Conservation (phyloP, 139 green algal genomes). For the Chlorella ohadii region DNA sequence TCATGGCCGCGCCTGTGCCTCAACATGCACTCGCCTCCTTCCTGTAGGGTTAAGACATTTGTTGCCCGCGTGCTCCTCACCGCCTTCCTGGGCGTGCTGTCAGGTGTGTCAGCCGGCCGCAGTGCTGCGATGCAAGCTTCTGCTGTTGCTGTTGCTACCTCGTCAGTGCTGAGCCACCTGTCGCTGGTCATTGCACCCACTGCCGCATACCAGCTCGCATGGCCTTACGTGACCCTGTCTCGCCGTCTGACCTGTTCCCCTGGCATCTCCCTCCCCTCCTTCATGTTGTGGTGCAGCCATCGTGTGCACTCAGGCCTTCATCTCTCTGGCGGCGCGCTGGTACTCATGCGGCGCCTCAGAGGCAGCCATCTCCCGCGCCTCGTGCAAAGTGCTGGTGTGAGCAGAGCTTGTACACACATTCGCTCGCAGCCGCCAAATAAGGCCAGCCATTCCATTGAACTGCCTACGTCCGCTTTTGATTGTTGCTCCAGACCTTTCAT, state of each 20-base stretch:
- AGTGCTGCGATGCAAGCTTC: neutral
- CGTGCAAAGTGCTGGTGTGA: too few relatives aligned
- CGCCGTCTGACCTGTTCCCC: neutral
- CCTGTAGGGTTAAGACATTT: neutral
- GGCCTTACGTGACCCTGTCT: too few relatives aligned
- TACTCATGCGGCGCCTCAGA: conserved; percentile 15
- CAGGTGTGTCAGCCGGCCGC: neutral
- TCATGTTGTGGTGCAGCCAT: neutral
- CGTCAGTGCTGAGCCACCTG: too few relatives aligned
- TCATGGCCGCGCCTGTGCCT: neutral
- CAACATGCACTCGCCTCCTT: too few relatives aligned
- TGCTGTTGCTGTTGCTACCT: neutral
- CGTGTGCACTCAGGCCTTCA: conserved; percentile 26
- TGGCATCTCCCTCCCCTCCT: neutral
- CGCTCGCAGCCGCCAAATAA: too few relatives aligned
- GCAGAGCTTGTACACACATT: too few relatives aligned
- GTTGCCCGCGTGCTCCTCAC: neutral
- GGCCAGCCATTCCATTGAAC: too few relatives aligned
- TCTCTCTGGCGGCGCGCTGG: conserved; percentile 23
- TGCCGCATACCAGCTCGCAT: too few relatives aligned
- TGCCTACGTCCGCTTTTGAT: too few relatives aligned
- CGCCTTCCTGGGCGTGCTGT: neutral
- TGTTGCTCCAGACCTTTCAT: too few relatives aligned
- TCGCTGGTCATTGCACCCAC: too few relatives aligned
- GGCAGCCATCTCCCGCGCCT: neutral